A percentile compares a stretch with the other conserved stretches of the same genome.
Conservation (phyloP, 2,329 filamentous ascomycete genomes). For the Monosporascus sp. region DNA sequence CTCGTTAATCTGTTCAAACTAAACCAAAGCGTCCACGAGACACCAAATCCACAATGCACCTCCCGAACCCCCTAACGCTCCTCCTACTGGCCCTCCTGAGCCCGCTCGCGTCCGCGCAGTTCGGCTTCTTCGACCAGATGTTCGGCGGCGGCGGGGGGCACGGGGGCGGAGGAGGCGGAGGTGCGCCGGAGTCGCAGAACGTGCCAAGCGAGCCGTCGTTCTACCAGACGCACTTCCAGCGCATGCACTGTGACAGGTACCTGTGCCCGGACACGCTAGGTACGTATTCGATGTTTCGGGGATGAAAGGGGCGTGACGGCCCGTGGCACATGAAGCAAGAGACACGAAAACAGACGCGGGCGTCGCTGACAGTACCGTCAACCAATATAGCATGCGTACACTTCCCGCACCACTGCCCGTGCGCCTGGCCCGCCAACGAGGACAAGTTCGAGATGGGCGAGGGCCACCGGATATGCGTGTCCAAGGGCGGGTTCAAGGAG, state of each 20-base stretch:
- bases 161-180: constrained; percentile 22
- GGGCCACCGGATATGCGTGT: constrained; percentile 67
- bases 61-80: constrained; percentile 25
- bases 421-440: constrained; percentile 69
- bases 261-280: constrained; percentile 85
- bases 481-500: constrained; percentile 67
- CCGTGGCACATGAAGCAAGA: too few species aligned
- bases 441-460: constrained; percentile 74
- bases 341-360: too few species aligned
- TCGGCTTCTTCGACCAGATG: constrained; percentile 98
- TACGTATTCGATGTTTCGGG: constrained; percentile 13
- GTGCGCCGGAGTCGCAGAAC: constrained; percentile 62
- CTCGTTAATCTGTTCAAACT: too few species aligned
- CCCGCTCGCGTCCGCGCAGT: constrained; percentile 65
- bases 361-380: too few species aligned
- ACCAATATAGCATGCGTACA: constrained; percentile 69
- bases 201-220: constrained; percentile 76
- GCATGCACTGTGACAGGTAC: constrained; percentile 87
- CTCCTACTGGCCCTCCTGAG: constrained; percentile 55
- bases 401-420: constrained; percentile 96
- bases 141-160: constrained; percentile 57
- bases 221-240: constrained; percentile 48
- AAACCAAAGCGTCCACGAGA: too few species aligned
- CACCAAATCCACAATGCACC: constrained; percentile 25
- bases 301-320: too few species aligned